Percentiles rank a stretch among this genome's conserved stretches.
Evolutionary conservation across 768 basidiomycete species (phyloP).

Genomic region (Agrocybe chaxingu): DNA sequence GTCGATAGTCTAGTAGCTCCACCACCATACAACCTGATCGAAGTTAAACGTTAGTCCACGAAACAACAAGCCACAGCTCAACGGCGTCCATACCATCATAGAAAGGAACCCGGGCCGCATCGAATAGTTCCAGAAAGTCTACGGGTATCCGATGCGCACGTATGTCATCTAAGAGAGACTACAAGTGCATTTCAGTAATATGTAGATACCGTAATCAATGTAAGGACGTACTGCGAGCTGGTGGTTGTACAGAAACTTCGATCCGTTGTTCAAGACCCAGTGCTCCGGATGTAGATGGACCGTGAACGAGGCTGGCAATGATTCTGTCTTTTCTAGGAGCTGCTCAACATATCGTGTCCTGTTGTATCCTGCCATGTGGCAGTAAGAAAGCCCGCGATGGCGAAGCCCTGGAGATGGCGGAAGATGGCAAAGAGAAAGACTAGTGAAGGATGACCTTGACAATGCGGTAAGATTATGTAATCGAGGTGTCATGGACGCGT

Average conservation of each 20-base stretch:
- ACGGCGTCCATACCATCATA: constrained; percentile 62
- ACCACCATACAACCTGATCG: constrained; percentile 78
- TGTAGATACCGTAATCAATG: not conserved
- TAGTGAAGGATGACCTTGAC: too few relatives aligned
- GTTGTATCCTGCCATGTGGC: constrained; percentile 69
- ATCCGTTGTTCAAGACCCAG: constrained; percentile 80
- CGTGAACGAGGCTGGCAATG: constrained; percentile 68
- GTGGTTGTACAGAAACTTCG: constrained; percentile 79
- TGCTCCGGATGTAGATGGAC: constrained; percentile 76
- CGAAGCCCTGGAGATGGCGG: constrained; percentile 5
- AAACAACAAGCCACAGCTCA: not conserved
- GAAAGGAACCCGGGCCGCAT: constrained; percentile 69
- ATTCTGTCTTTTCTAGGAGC: constrained; percentile 55
- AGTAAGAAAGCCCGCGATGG: constrained; percentile 2
- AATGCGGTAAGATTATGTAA: too few relatives aligned
- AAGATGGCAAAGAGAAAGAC: not conserved
- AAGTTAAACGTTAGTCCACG: not conserved
- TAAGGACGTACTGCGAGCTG: constrained; percentile 55
- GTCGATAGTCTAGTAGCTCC: constrained; percentile 76
- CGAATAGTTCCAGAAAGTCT: constrained; percentile 81
- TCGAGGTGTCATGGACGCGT: constrained; percentile 8
- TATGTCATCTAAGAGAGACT: constrained; percentile 84
- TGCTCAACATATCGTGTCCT: constrained; percentile 61
- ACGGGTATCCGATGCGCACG: constrained; percentile 80
- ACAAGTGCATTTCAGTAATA: constrained; percentile 6